phyloP scores from a whole-genome alignment of 805 yeast genomes.

The Nakazawaea siamensis region DNA sequence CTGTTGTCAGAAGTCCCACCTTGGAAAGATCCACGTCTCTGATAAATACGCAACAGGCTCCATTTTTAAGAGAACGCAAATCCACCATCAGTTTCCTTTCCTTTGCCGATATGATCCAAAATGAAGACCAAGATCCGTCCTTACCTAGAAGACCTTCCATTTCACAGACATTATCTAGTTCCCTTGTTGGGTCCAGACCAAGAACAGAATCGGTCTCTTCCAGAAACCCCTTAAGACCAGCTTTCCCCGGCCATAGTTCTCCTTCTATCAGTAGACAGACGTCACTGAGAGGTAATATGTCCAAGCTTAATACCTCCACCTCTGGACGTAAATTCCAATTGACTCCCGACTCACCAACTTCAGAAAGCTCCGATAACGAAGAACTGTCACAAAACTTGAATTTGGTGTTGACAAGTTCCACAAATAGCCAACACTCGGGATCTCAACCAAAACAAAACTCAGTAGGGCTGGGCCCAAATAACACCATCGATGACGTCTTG shows the following conservation, averaged over 20 bases:
- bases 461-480: neutral
- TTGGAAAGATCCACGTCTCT: slow-evolving; percentile 8
- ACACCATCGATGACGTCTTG: slow-evolving; percentile 7
- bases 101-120: slow-evolving; percentile 71
- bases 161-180: slow-evolving; percentile 30
- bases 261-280: slow-evolving; percentile 7
- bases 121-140: slow-evolving; percentile 43
- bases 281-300: slow-evolving; percentile 3
- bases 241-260: slow-evolving; percentile 1
- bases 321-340: slow-evolving; percentile 3
- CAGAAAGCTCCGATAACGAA: slow-evolving; percentile 9
- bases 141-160: slow-evolving; percentile 54
- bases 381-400: slow-evolving; percentile 1
- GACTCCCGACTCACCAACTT: slow-evolving; percentile 9
- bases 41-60: neutral
- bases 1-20: slow-evolving; percentile 10
- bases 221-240: slow-evolving; percentile 8
- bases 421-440: neutral
- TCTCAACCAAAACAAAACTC: neutral
- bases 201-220: slow-evolving; percentile 14
- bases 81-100: slow-evolving; percentile 51
- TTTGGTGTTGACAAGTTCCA: slow-evolving; percentile 1
- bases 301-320: slow-evolving; percentile 2
- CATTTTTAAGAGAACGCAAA: slow-evolving; percentile 16
- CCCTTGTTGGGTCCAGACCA: slow-evolving; percentile 16